Evolutionary conservation across 1,284 basidiomycete genomes (phyloP).

Genomic region (Blastosporella zonata): DNA sequence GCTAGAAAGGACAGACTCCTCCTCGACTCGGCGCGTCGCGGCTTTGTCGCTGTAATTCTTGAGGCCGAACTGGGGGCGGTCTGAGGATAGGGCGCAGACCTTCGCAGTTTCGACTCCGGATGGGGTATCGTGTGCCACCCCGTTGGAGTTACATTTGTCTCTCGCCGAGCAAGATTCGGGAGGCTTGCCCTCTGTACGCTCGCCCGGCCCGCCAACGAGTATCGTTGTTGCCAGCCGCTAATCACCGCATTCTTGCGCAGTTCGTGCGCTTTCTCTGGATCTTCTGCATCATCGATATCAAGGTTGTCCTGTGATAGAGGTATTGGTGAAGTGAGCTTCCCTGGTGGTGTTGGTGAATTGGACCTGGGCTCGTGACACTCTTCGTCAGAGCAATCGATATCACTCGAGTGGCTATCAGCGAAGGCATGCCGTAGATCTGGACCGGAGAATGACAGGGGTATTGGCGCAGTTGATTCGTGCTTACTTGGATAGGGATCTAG

Average conservation of each 20-base stretch:
- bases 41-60: slow-evolving; percentile 10
- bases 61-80: slow-evolving; percentile 10
- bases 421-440: slow-evolving; percentile 22
- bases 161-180: slow-evolving; percentile 34
- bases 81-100: slow-evolving; percentile 7
- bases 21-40: slow-evolving; percentile 15
- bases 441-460: slow-evolving; percentile 14
- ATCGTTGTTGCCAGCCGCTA: slow-evolving; percentile 60
- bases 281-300: slow-evolving; percentile 31
- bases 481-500: background rate
- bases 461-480: background rate
- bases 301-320: slow-evolving; percentile 19
- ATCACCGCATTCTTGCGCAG: slow-evolving; percentile 44
- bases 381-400: slow-evolving; percentile 41
- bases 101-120: slow-evolving; percentile 11
- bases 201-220: slow-evolving; percentile 30
- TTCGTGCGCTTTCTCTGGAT: slow-evolving; percentile 24
- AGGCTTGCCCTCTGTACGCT: slow-evolving; percentile 12
- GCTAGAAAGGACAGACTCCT: slow-evolving; percentile 17
- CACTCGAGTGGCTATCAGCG: slow-evolving; percentile 37
- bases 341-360: slow-evolving; percentile 23
- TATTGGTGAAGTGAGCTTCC: slow-evolving; percentile 26
- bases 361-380: slow-evolving; percentile 14
- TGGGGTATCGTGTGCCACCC: slow-evolving; percentile 32
- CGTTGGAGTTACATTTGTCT: slow-evolving; percentile 42